phyloP scores from a whole-genome alignment of 1,284 basidiomycete genomes.

The Omphalotus olearius region DNA sequence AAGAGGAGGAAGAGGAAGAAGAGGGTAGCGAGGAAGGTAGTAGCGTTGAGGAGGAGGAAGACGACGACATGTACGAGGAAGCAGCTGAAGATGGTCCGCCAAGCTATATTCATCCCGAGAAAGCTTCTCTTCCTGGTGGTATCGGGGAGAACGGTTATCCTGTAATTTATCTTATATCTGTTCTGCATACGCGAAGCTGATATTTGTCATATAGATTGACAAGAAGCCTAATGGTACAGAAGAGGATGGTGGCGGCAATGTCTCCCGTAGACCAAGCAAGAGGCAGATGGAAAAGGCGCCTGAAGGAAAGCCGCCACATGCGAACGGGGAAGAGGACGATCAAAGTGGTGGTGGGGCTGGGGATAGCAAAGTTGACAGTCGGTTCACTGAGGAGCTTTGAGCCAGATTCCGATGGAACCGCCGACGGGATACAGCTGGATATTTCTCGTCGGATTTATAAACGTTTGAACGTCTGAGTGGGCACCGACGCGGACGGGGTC shows the following conservation, averaged over 20 bases:
- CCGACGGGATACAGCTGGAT: too few species aligned
- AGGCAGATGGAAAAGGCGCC: constrained; percentile 72
- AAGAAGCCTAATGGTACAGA: constrained; percentile 27
- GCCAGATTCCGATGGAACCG: neutral
- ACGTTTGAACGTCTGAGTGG: too few species aligned
- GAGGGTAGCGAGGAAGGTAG: constrained; percentile 70
- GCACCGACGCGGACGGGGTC: too few species aligned
- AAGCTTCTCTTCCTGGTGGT: constrained; percentile 30
- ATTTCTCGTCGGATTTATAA: too few species aligned
- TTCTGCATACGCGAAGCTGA: neutral
- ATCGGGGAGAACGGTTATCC: constrained; percentile 58
- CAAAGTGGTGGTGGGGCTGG: neutral
- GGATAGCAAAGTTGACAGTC: constrained; percentile 28
- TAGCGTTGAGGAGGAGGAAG: constrained; percentile 73
- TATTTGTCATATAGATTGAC: constrained; percentile 27
- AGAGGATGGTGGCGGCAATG: constrained; percentile 23
- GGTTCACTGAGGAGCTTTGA: constrained; percentile 30
- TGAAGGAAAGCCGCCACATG: constrained; percentile 42
- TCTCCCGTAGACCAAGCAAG: constrained; percentile 45
- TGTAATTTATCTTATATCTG: constrained; percentile 41
- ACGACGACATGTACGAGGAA: constrained; percentile 38
- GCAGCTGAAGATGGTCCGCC: constrained; percentile 41
- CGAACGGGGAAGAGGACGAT: constrained; percentile 17
- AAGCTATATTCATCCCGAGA: constrained; percentile 38
- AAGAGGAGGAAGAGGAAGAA: constrained; percentile 69